Evolutionary conservation across 2,329 filamentous ascomycete genomes (phyloP).

Genomic region (Allantophomopsis cytisporea): DNA sequence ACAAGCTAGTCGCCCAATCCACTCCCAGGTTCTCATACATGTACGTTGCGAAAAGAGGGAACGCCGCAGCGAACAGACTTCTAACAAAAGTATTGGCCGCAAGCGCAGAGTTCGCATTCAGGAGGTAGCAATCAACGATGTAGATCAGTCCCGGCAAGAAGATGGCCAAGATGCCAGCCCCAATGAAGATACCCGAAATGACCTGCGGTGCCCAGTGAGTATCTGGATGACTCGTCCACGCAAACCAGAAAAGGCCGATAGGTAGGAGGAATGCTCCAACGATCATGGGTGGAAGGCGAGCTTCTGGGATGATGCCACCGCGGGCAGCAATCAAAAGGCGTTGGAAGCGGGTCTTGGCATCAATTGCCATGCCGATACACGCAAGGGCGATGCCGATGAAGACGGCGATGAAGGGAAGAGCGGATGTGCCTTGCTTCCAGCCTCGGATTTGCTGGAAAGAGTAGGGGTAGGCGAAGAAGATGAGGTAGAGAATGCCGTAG

Average conservation of each 20-base stretch:
- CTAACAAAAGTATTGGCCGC: conserved; percentile 24
- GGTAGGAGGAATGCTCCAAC: conserved; percentile 11
- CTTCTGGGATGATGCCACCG: neutral
- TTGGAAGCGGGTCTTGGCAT: neutral
- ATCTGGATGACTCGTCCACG: conserved; percentile 14
- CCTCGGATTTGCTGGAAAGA: conserved; percentile 32
- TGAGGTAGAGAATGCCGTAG: conserved; percentile 20
- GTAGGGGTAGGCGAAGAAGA: conserved; percentile 24
- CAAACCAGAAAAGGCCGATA: conserved; percentile 21
- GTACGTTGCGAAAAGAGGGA: conserved; percentile 20
- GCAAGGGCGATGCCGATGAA: conserved; percentile 24
- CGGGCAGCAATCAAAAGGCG: neutral
- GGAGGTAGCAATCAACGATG: conserved; percentile 41
- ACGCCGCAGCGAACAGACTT: conserved; percentile 20
- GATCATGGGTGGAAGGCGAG: neutral
- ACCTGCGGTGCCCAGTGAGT: conserved; percentile 30
- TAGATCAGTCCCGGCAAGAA: conserved; percentile 53
- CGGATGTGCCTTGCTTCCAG: conserved; percentile 28
- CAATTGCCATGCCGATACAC: neutral
- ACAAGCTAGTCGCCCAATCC: conserved; percentile 20
- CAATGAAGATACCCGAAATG: conserved; percentile 17
- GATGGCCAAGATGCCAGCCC: conserved; percentile 23
- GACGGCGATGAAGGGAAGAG: conserved; percentile 36
- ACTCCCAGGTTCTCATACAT: conserved; percentile 20
- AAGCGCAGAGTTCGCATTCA: conserved; percentile 23